phyloP scores from a whole-genome alignment of 2,329 filamentous ascomycete species.

The Sclerotinia glacialis region DNA sequence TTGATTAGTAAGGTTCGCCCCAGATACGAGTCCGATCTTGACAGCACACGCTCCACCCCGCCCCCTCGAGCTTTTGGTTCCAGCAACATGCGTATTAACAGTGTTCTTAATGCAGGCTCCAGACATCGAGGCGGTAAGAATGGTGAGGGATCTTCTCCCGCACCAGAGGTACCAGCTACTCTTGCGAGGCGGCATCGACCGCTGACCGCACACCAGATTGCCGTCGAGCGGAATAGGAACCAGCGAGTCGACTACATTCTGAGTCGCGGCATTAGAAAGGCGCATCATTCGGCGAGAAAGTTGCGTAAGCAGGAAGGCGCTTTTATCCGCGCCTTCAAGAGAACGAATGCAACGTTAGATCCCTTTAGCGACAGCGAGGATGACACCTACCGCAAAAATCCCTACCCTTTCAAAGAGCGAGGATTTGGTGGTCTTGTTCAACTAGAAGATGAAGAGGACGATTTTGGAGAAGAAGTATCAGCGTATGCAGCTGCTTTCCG shows the following conservation, averaged over 20 bases:
- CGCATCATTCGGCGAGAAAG: slow-evolving; percentile 63
- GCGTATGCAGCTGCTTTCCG: slow-evolving; percentile 65
- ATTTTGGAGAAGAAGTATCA: slow-evolving; percentile 72
- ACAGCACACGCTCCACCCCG: slow-evolving; percentile 53
- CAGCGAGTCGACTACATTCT: slow-evolving; percentile 80
- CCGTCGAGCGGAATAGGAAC: slow-evolving; percentile 74
- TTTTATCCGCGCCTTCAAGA: slow-evolving; percentile 63
- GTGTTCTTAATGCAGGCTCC: slow-evolving; percentile 31
- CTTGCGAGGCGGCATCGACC: slow-evolving; percentile 63
- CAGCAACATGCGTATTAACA: slow-evolving; percentile 39
- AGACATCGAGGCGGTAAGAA: slow-evolving; percentile 53
- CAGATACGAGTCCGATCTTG: slow-evolving; percentile 57
- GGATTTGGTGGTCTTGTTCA: slow-evolving; percentile 64
- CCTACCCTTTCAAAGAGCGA: slow-evolving; percentile 49
- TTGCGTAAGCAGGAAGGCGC: slow-evolving; percentile 62
- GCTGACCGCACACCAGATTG: slow-evolving; percentile 77
- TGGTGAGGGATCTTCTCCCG: slow-evolving; percentile 60
- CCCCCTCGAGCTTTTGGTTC: slow-evolving; percentile 43
- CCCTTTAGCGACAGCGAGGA: slow-evolving; percentile 62
- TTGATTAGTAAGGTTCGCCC: slow-evolving; percentile 63
- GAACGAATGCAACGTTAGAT: slow-evolving; percentile 56
- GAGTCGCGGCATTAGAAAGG: slow-evolving; percentile 66
- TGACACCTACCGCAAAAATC: slow-evolving; percentile 46
- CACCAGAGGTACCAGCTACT: slow-evolving; percentile 47
- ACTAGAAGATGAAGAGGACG: slow-evolving; percentile 61